Conservation (phyloP, 1,284 basidiomycete genomes). For the Stereum hirsutum region DNA sequence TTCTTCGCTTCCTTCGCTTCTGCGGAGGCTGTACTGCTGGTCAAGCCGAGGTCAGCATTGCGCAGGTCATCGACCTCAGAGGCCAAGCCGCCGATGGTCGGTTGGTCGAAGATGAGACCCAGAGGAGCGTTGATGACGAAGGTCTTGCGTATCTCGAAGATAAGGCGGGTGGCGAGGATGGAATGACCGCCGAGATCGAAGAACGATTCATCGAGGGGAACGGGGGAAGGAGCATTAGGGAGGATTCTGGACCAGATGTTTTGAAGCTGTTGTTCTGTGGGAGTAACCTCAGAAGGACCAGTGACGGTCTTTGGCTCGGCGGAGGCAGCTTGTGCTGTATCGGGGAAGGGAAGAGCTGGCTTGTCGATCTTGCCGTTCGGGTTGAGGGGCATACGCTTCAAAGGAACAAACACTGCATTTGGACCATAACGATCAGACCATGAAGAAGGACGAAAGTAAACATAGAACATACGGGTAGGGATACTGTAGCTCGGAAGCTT, state of each 20-base stretch:
- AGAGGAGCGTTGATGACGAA: slow-evolving; percentile 92
- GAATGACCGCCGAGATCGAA: slow-evolving; percentile 99
- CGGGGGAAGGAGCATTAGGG: slow-evolving; percentile 70
- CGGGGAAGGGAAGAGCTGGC: slow-evolving; percentile 96
- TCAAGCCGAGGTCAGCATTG: slow-evolving; percentile 77
- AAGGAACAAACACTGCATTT: slow-evolving; percentile 88
- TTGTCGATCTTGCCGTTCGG: slow-evolving; percentile 99
- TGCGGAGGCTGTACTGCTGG: slow-evolving; percentile 12
- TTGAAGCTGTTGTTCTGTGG: slow-evolving; percentile 78
- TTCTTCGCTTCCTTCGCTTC: slow-evolving; percentile 21
- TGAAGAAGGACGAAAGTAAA: slow-evolving; percentile 2
- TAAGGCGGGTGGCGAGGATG: slow-evolving; percentile 92
- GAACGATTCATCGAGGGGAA: slow-evolving; percentile 92
- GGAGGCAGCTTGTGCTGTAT: slow-evolving; percentile 73
- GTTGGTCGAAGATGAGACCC: slow-evolving; percentile 88
- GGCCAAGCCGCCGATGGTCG: slow-evolving; percentile 81
- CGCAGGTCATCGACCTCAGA: slow-evolving; percentile 71
- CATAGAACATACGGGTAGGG: slow-evolving; percentile 57
- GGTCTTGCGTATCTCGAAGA: slow-evolving; percentile 92
- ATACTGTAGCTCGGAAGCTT: slow-evolving; percentile 94
- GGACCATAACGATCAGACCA: slow-evolving; percentile 9
- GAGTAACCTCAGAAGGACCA: slow-evolving; percentile 32
- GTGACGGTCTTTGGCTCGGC: slow-evolving; percentile 19
- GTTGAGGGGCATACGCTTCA: slow-evolving; percentile 94
- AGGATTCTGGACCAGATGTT: slow-evolving; percentile 81